Base-by-base conservation (phyloP, 2,329 filamentous ascomycete genomes). In the Aspergillus ustus region DNA sequence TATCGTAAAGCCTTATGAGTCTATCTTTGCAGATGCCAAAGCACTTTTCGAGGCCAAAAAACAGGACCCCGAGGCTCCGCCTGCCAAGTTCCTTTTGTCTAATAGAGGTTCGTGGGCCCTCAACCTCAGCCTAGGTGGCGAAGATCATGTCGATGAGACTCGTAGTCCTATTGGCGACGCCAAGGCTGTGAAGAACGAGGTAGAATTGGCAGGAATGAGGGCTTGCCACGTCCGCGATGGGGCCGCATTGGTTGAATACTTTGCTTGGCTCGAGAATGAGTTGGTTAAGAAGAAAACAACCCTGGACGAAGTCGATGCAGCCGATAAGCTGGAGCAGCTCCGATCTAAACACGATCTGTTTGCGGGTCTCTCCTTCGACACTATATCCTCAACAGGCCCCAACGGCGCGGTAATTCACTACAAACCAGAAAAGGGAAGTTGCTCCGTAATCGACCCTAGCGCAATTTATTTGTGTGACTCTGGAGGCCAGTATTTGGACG, bases 361-460 rank as follows among this genome's bases (percentile, higher is more conserved):
- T 75, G 91, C 91, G 53, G 95, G 95, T 6, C 83, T 98, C 17
- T 97, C 93, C 0, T 99, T 99, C 72, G 89, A 93, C 67, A 98
- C 95, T 2, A 99, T 99, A 63, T 98, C 94, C 0, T 96, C 93
- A 0, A 97, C 93, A 0, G 95, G 95, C 2, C 81, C 94, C 2
- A 97, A 95, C 75, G 95, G 93, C 61, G 95, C 95, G 5, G 86
- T 99, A 13, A 99, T 99, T 61, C 95, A 99, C 75, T 99, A 99
- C 82, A 91, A 90, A 68, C 93, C 95, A 0, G 91, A 97, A 73
- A 87, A 85, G 59, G 92, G 91, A 20, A 89, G 84, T 65, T 98
- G 94, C 78, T 86, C 93, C 8, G 81, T 86, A 29, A 92, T 99
- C 69, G 92, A 99, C 68, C 92, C 92, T 0, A 87, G 88, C 7